A percentile compares a stretch with the other conserved stretches of the same genome.
phyloP scores from a whole-genome alignment of 2,329 filamentous ascomycete species.

The Pezicula neosporulosa region DNA sequence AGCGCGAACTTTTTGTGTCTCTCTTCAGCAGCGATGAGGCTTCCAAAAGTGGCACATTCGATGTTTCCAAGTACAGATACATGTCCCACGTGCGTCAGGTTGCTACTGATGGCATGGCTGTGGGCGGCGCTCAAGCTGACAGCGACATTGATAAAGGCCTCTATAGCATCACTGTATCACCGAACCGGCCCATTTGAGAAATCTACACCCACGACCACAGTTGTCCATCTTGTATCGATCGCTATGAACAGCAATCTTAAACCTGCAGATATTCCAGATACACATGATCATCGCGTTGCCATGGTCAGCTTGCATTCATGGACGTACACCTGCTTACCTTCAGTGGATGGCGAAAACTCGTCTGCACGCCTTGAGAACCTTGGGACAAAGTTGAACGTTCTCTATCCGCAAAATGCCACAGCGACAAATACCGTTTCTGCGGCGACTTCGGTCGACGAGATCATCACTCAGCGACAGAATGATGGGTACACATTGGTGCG shows the following conservation, averaged over 20 bases:
- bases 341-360: too few relatives aligned
- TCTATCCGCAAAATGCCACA: too few relatives aligned
- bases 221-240: slow-evolving; percentile 35
- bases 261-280: slow-evolving; percentile 4
- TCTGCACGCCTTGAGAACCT: too few relatives aligned
- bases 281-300: background rate
- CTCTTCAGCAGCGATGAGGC: background rate
- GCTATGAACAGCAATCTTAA: slow-evolving; percentile 23
- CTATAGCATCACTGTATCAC: slow-evolving; percentile 31
- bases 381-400: too few relatives aligned
- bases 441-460: too few relatives aligned
- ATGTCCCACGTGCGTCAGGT: slow-evolving; percentile 38
- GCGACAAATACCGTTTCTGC: too few relatives aligned
- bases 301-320: too few relatives aligned
- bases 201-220: slow-evolving; percentile 21
- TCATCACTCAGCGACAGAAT: slow-evolving; percentile 16
- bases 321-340: too few relatives aligned
- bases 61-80: slow-evolving; percentile 28
- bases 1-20: background rate
- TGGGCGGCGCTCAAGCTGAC: slow-evolving; percentile 32
- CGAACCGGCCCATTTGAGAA: slow-evolving; percentile 30
- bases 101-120: slow-evolving; percentile 34
- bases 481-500: slow-evolving; percentile 37
- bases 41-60: slow-evolving; percentile 16
- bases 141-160: too few relatives aligned